Conservation (phyloP, 192 early-diverging fungal species). For the Dissophora ornata region DNA sequence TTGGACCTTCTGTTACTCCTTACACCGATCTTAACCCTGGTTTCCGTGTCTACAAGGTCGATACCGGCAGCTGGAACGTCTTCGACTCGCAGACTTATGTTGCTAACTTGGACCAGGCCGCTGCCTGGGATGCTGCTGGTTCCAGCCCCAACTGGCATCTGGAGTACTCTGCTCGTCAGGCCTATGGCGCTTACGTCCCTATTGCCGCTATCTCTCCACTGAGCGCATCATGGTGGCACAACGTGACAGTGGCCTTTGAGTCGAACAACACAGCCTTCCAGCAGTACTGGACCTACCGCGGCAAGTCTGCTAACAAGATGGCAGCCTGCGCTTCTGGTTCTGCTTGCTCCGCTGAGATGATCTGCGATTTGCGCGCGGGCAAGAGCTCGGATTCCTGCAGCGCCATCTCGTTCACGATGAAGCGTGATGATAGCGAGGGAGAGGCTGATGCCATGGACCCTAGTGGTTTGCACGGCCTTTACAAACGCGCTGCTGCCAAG, state of each 20-base stretch:
- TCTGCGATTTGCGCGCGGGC: constrained; percentile 32
- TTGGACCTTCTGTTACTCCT: constrained; percentile 62
- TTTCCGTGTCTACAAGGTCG: constrained; percentile 65
- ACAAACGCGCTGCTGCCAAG: constrained; percentile 13
- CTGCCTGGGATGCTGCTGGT: constrained; percentile 39
- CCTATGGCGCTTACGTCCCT: constrained; percentile 34
- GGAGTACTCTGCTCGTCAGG: constrained; percentile 60
- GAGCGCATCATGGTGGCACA: constrained; percentile 62
- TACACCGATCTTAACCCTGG: constrained; percentile 61
- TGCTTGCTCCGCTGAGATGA: constrained; percentile 23
- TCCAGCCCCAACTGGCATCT: constrained; percentile 58
- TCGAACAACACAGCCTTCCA: constrained; percentile 44
- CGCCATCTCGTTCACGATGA: constrained; percentile 8
- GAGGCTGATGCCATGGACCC: not conserved
- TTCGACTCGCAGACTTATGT: constrained; percentile 61
- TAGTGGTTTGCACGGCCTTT: constrained; percentile 14
- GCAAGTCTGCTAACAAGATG: constrained; percentile 41
- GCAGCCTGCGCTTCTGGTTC: constrained; percentile 19
- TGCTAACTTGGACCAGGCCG: constrained; percentile 56
- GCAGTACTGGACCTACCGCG: constrained; percentile 53
- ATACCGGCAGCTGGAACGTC: constrained; percentile 59
- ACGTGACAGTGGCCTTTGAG: constrained; percentile 58
- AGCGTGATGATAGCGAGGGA: constrained; percentile 11
- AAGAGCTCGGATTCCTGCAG: constrained; percentile 32
- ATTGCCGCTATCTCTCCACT: constrained; percentile 30